phyloP scores from a whole-genome alignment of 352 stramenopile genomes.

The Elongisporangium anandrum region DNA sequence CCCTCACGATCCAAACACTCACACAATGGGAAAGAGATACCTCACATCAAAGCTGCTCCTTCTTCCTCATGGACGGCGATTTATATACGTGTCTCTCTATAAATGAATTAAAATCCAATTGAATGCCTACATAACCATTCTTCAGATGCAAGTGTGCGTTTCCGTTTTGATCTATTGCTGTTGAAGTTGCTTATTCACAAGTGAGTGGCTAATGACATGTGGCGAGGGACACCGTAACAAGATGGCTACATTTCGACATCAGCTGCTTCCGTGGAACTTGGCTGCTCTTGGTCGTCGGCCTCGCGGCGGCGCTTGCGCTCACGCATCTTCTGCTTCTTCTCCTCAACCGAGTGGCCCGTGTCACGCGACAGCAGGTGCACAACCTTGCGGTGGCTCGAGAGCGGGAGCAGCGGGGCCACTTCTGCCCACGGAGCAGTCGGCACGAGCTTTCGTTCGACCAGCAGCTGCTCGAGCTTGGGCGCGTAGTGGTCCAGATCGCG shows the following conservation, averaged over 20 bases:
- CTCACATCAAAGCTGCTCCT: not conserved
- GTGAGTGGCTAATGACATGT: too few relatives aligned
- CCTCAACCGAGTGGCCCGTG: slow-evolving; percentile 73
- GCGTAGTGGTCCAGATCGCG: slow-evolving; percentile 71
- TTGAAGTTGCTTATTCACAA: not conserved
- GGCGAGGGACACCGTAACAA: too few relatives aligned
- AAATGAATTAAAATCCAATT: slow-evolving; percentile 1
- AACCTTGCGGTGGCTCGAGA: slow-evolving; percentile 50
- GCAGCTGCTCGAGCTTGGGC: slow-evolving; percentile 65
- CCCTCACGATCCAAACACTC: not conserved
- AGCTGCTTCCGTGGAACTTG: slow-evolving; percentile 1
- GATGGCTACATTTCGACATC: not conserved
- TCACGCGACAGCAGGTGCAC: slow-evolving; percentile 65
- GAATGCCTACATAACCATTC: not conserved
- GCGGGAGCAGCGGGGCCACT: slow-evolving; percentile 46
- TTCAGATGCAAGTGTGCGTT: not conserved
- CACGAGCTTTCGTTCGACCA: slow-evolving; percentile 57
- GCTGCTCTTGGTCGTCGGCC: slow-evolving; percentile 17
- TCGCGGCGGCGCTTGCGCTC: slow-evolving; percentile 69
- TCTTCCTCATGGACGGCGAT: not conserved
- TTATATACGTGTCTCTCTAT: not conserved
- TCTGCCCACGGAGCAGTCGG: slow-evolving; percentile 45
- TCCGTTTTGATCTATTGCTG: not conserved
- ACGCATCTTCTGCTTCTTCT: slow-evolving; percentile 70
- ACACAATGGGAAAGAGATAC: not conserved